Evolutionary conservation across 2,329 filamentous ascomycete species (phyloP), one percentile per base, ranked within the genome.

Genomic region (Hymenoscyphus infarciens): DNA sequence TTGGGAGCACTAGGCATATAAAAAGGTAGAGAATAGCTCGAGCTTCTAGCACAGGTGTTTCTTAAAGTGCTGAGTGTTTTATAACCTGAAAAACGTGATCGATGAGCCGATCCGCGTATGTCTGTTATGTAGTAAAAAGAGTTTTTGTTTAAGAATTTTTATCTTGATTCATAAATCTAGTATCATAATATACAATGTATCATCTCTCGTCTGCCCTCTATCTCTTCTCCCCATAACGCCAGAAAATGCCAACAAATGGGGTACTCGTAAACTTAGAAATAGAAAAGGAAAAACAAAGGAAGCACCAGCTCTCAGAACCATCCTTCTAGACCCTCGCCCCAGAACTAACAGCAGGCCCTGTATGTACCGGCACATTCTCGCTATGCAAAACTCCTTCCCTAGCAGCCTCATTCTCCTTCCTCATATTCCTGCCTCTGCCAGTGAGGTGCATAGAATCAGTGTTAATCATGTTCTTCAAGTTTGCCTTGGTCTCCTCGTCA

Each of bases 341-440:
- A 3, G 45, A 52, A 13, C 8, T 13, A 13, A 52, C 10, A 22
- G 45, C 45, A 10, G 45, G 19, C 3, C 29, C 53, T 13, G 53
- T 55, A 55, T 55, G 53, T 1, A 31, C 29, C 22, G 53, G 53
- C 27, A 55, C 53, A n/a, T 31, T 55, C 29, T 60, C 58, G 31
- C 19, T 52, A 25, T 63, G 62, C 2, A 61, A 3, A 8, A 61
- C 58, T 1, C 55, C 58, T 2, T 33, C 59, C 25, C 56, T 11
- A 2, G 31, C 42, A 2, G 29, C 62, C 22, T 90, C 83, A 64
- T 89, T 85, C 13, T 97, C 78, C 72, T 69, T 69, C 61, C 54
- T 63, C 31, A 64, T 55, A n/a, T 65, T 63, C 19, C 55, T 61
- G 13, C 64, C 67, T 31, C 62, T 25, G 1, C 67, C 61, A 16